A percentile compares a stretch with the other conserved stretches of the same genome.
phyloP scores from a whole-genome alignment of 192 early-diverging fungal genomes.

The Gryganskiella cystojenkinii region DNA sequence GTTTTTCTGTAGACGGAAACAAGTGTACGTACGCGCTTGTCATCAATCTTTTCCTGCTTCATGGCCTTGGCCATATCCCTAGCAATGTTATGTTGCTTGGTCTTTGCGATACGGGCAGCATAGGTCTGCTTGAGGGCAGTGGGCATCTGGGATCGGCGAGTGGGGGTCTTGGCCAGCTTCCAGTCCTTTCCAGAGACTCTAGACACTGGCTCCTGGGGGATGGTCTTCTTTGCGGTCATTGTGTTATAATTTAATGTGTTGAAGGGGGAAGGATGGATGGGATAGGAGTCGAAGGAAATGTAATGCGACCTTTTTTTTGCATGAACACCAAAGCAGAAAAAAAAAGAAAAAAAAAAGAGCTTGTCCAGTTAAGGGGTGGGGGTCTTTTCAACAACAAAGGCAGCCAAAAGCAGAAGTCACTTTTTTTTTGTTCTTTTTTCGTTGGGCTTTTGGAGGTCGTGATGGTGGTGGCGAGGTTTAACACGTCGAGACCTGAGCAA shows the following conservation, averaged over 20 bases:
- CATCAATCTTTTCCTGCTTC: conserved; percentile 54
- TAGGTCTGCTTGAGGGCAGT: conserved; percentile 48
- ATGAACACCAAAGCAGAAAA: not conserved
- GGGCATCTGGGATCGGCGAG: conserved; percentile 53
- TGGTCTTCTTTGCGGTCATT: conserved; percentile 48
- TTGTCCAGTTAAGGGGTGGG: too few species aligned
- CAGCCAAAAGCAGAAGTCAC: too few species aligned
- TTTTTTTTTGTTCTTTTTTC: not conserved
- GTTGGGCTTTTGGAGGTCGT: not conserved
- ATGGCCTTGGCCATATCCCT: conserved; percentile 38
- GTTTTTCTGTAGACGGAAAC: too few species aligned
- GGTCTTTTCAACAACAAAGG: too few species aligned
- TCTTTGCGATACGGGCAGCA: conserved; percentile 43
- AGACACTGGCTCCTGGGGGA: conserved; percentile 71
- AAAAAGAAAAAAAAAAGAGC: conserved; percentile 12
- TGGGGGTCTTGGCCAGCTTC: conserved; percentile 54
- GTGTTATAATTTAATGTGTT: not conserved
- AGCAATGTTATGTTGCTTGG: conserved; percentile 48
- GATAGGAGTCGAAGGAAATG: not conserved
- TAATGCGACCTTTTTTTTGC: not conserved
- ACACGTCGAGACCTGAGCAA: too few species aligned
- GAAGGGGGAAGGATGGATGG: not conserved
- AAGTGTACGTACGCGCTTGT: conserved; percentile 36
- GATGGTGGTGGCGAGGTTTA: too few species aligned
- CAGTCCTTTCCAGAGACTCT: conserved; percentile 74